Base-by-base conservation (phyloP, 2,329 filamentous ascomycete species). In the Metarhizium rileyi region DNA sequence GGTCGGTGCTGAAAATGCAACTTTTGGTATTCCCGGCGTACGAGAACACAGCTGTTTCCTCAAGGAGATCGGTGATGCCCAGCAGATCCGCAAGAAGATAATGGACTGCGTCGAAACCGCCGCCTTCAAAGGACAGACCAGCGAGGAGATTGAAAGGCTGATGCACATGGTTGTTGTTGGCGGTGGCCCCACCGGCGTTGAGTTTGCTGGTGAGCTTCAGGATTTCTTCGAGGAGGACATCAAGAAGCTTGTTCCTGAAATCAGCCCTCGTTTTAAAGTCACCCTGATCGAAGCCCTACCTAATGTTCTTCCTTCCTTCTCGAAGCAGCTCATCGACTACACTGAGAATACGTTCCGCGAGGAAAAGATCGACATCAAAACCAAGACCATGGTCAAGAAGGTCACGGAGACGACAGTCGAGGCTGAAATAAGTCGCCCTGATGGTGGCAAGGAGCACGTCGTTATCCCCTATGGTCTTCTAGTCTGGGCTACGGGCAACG, bases 101-200 rank as follows among this genome's bases (percentile, higher is more conserved):
- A 98, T 98, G 93, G 93, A 98, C 74, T 98, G 93, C 68, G 90
- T 95, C 60, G 93, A 98, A 75, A 96, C 91, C 33, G 93, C 93
- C 47, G 91, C 89, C 54, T 96, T 98, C 84, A 97, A 97, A 80
- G 91, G 90, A 65, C 93, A 98, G 74, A 77, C 80, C 35, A 74
- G 80, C 16, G 88, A 93, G 57, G 94, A 98, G 72, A 76, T 95
- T 65, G 85, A 94, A 74, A 89, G 93, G 59, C 82, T 98, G 61
- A 79, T 98, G 67, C 91, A 97, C 78, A 97, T 97, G 90, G 93
- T 98, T 49, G 91, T 90, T 43, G 87, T 90, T 47, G 86, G 91
- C 59, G 91, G 91, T 72, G 91, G 91, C 52, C 91, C 91, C 38
- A 97, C 91, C 49, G 91, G 91, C 74, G 93, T 98, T 58, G 93